Percentiles rank a stretch among this genome's conserved stretches.
Conservation (phyloP, 1,139 yeast species). For the Candida glucosophila region DNA sequence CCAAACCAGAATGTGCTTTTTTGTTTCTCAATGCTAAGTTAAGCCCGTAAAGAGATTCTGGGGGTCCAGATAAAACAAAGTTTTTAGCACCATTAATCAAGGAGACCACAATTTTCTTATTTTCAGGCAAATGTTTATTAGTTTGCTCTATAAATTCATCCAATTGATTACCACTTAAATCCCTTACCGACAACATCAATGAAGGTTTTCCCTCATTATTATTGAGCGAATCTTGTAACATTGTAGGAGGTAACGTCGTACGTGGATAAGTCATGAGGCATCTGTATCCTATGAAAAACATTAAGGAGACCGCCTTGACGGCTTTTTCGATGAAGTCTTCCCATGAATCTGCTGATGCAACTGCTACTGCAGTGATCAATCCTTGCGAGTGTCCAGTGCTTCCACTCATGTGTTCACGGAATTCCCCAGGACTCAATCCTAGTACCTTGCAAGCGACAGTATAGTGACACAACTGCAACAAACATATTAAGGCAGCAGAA, state of each 20-base stretch:
- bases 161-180: conserved; percentile 72
- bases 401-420: conserved; percentile 64
- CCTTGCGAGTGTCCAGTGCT: conserved; percentile 99
- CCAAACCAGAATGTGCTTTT: conserved; percentile 90
- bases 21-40: conserved; percentile 86
- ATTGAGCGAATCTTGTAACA: conserved; percentile 85
- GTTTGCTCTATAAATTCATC: conserved; percentile 75
- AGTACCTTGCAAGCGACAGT: conserved; percentile 79
- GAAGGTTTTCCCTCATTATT: conserved; percentile 96
- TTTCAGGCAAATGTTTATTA: conserved; percentile 85
- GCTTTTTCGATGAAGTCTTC: conserved; percentile 66
- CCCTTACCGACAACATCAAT: conserved; percentile 94
- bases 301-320: conserved; percentile 69
- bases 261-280: conserved; percentile 86
- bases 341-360: conserved; percentile 85
- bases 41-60: conserved; percentile 95
- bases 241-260: conserved; percentile 89
- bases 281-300: conserved; percentile 91
- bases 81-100: conserved; percentile 93
- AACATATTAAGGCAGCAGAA: conserved; percentile 91
- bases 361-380: conserved; percentile 84
- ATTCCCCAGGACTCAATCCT: conserved; percentile 85
- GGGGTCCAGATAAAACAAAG: conserved; percentile 95
- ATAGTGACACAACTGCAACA: conserved; percentile 90
- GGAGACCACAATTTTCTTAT: conserved; percentile 85